Evolutionary conservation across 2,329 filamentous ascomycete species (phyloP).

Genomic region (Metarhizium anisopliae): DNA sequence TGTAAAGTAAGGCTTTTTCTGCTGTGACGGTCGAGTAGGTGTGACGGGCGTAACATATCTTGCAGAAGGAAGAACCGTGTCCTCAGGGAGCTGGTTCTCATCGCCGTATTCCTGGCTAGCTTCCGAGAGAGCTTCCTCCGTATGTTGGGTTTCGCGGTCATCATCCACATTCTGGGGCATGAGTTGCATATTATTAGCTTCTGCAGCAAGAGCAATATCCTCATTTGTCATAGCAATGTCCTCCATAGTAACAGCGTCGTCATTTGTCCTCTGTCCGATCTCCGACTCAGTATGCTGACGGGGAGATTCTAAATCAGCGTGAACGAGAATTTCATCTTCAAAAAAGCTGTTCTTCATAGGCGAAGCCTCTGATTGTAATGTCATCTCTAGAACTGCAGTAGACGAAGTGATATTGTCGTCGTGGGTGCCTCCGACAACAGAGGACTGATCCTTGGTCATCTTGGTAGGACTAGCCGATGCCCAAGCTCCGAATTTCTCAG

Average conservation of each 20-base stretch:
- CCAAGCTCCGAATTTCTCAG: slow-evolving; percentile 54
- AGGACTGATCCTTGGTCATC: not conserved
- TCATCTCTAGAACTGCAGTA: not conserved
- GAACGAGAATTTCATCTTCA: slow-evolving; percentile 48
- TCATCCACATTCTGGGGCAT: slow-evolving; percentile 32
- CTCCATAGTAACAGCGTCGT: slow-evolving; percentile 27
- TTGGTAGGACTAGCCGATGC: slow-evolving; percentile 43
- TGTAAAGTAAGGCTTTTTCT: slow-evolving; percentile 50
- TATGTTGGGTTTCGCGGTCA: slow-evolving; percentile 9
- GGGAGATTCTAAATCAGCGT: slow-evolving; percentile 13
- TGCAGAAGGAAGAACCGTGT: slow-evolving; percentile 31
- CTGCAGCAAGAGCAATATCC: slow-evolving; percentile 47
- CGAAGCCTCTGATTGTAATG: slow-evolving; percentile 20
- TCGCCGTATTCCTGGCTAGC: slow-evolving; percentile 59
- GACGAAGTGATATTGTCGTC: not conserved
- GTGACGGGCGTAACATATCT: slow-evolving; percentile 36
- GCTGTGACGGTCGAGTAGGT: slow-evolving; percentile 42
- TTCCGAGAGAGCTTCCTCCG: slow-evolving; percentile 46
- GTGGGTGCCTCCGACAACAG: not conserved
- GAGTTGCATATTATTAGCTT: slow-evolving; percentile 52
- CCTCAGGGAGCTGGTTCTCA: slow-evolving; percentile 52
- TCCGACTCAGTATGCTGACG: slow-evolving; percentile 11
- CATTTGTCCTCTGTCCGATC: slow-evolving; percentile 9
- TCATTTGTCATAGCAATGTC: slow-evolving; percentile 42
- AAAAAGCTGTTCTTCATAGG: slow-evolving; percentile 44